Evolutionary conservation across 2,329 filamentous ascomycete species (phyloP), one percentile per base, ranked within the genome.

Genomic region (Cyphellophora attinorum): DNA sequence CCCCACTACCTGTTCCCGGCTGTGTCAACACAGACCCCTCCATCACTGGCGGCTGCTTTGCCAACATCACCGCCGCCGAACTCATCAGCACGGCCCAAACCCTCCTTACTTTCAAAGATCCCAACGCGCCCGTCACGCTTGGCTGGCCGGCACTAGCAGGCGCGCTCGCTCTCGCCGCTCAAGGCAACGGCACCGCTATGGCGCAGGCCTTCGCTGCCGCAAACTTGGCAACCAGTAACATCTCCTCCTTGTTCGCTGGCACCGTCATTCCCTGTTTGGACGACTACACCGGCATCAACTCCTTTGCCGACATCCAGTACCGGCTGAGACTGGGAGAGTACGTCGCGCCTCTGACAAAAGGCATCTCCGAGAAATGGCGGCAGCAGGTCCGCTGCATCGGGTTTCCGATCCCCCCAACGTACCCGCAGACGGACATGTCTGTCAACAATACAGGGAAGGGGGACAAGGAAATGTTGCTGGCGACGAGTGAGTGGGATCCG

Each of bases 181-280:
- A 47, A 15, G 60, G 55, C 30, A 54, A 64, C 39, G 58, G 58
- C 5, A 54, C 56, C 2, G 33, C 43, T 5, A 37, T 63, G 18
- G 56, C 59, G 11, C 8, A 8, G n/a, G 21, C 21, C n/a, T 25
- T 8, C n/a, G 21, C 21, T n/a, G 21, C n/a, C n/a, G 8, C 8
- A 25, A 8, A 25, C 21, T n/a, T 25, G 8, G 21, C 21, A 8
- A 25, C 8, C n/a, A 25, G 21, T n/a, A 25, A 25, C 21, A 8
- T 8, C 8, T 25, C 21, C n/a, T 8, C 21, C n/a, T 8, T 25
- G 8, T 25, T 25, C 21, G 21, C 21, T n/a, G 21, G 21, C n/a
- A 8, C n/a, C 8, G 21, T n/a, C 21, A 25, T n/a, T 25, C 21
- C n/a, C 21, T 25, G 21, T 25, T n/a, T 25, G 21, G 21, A 25